Evolutionary conservation across 352 stramenopile species (phyloP).

Genomic region (Globisporangium spiculum): DNA sequence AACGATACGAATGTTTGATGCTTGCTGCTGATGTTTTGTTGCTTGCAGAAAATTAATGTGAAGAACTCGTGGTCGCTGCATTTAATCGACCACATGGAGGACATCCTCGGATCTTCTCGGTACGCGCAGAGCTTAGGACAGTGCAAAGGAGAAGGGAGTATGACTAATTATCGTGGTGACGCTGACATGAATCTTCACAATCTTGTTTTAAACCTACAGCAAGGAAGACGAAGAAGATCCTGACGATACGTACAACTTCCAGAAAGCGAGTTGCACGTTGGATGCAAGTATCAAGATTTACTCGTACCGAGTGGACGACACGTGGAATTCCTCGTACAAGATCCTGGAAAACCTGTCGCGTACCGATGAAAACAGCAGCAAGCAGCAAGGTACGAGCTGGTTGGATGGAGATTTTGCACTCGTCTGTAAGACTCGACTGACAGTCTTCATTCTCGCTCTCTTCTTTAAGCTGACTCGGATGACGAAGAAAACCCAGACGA

Average conservation of each 20-base stretch:
- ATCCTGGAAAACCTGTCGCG: slow-evolving; percentile 97
- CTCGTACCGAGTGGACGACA: slow-evolving; percentile 98
- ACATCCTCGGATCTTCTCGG: slow-evolving; percentile 83
- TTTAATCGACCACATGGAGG: slow-evolving; percentile 98
- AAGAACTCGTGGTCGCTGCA: slow-evolving; percentile 96
- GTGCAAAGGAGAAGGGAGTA: background rate
- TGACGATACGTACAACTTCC: slow-evolving; percentile 93
- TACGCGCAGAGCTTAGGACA: slow-evolving; percentile 18
- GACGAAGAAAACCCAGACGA: slow-evolving; percentile 29
- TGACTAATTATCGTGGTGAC: background rate
- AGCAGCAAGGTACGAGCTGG: slow-evolving; percentile 31
- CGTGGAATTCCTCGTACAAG: slow-evolving; percentile 96
- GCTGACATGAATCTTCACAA: background rate
- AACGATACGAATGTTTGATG: background rate
- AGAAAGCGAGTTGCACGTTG: slow-evolving; percentile 97
- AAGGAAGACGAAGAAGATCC: slow-evolving; percentile 32
- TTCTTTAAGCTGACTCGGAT: slow-evolving; percentile 18
- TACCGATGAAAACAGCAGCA: slow-evolving; percentile 40
- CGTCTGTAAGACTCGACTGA: background rate
- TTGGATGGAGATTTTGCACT: too few relatives aligned
- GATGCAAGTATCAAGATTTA: slow-evolving; percentile 99
- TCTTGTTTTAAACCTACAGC: background rate
- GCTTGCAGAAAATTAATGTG: slow-evolving; percentile 94
- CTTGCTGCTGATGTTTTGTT: background rate
- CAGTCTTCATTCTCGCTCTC: background rate